phyloP scores from a whole-genome alignment of 495 filamentous ascomycete species.

The Penicillium diatomitis region DNA sequence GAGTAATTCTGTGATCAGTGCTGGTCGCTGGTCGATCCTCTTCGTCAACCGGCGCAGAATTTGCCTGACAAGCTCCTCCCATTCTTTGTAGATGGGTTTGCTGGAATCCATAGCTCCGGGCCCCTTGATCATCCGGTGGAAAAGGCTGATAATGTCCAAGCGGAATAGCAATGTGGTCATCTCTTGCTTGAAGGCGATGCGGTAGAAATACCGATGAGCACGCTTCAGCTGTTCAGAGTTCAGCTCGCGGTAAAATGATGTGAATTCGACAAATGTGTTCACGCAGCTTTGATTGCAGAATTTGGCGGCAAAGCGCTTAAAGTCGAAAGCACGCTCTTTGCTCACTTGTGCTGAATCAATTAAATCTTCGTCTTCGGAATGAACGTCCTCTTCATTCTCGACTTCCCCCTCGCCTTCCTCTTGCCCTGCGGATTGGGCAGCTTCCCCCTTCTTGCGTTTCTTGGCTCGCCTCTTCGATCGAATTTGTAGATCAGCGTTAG shows the following conservation, averaged over 20 bases:
- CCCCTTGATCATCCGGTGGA: constrained; percentile 90
- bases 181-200: constrained; percentile 89
- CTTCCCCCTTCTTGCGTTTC: constrained; percentile 56
- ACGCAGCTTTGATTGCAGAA: constrained; percentile 79
- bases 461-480: constrained; percentile 63
- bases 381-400: constrained; percentile 44
- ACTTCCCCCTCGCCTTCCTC: constrained; percentile 16
- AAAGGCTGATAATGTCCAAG: constrained; percentile 78
- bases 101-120: constrained; percentile 63
- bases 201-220: constrained; percentile 89
- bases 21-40: constrained; percentile 75
- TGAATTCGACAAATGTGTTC: constrained; percentile 79
- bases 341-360: constrained; percentile 55
- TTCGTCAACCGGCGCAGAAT: constrained; percentile 64
- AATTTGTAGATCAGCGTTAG: constrained; percentile 88
- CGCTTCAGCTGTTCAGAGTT: constrained; percentile 76
- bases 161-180: constrained; percentile 82
- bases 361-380: constrained; percentile 69
- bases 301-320: constrained; percentile 67
- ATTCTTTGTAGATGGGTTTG: constrained; percentile 65
- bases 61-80: constrained; percentile 83
- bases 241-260: constrained; percentile 75
- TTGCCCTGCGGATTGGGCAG: constrained; percentile 3
- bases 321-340: constrained; percentile 89
- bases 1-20: constrained; percentile 76